Percentiles rank a stretch among this genome's conserved stretches.
These are phyloP conservation scores for Cladobotryum mycophilum DNA, from an alignment of 2,329 filamentous ascomycete genomes.

Conservation along the genomic window DNA sequence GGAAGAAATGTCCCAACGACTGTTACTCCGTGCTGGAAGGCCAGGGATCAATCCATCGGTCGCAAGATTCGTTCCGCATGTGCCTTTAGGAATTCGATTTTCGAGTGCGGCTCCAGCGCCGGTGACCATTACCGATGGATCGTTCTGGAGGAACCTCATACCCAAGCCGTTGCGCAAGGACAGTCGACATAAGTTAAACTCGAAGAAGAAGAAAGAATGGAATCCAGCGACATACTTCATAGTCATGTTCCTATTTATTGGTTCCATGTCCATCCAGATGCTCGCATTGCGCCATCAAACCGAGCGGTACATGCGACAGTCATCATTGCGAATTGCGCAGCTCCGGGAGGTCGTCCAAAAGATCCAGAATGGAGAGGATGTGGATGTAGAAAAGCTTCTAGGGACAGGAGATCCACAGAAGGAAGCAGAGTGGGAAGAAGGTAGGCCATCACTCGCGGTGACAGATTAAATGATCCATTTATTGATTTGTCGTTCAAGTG, in stretches of 20 bases:
- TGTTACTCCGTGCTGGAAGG: too few species aligned
- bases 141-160: slow-evolving; percentile 64
- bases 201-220: slow-evolving; percentile 55
- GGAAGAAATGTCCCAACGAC: too few species aligned
- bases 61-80: neutral
- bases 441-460: slow-evolving; percentile 36
- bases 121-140: slow-evolving; percentile 48
- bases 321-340: slow-evolving; percentile 71
- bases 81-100: slow-evolving; percentile 17
- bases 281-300: slow-evolving; percentile 73
- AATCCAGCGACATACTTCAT: slow-evolving; percentile 81
- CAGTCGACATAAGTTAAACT: slow-evolving; percentile 25
- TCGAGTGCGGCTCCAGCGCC: slow-evolving; percentile 34
- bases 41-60: neutral
- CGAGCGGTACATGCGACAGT: slow-evolving; percentile 63
- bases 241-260: slow-evolving; percentile 77
- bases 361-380: slow-evolving; percentile 64
- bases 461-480: neutral
- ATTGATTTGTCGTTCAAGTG: slow-evolving; percentile 38
- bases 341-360: slow-evolving; percentile 69
- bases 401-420: slow-evolving; percentile 69
- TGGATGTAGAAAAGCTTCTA: slow-evolving; percentile 77
- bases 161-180: slow-evolving; percentile 57
- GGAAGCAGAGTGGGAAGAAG: slow-evolving; percentile 84
- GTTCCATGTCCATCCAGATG: slow-evolving; percentile 92